Conservation (phyloP, 371 early-diverging fungal genomes). For the Quaeritorhiza haematococci region DNA sequence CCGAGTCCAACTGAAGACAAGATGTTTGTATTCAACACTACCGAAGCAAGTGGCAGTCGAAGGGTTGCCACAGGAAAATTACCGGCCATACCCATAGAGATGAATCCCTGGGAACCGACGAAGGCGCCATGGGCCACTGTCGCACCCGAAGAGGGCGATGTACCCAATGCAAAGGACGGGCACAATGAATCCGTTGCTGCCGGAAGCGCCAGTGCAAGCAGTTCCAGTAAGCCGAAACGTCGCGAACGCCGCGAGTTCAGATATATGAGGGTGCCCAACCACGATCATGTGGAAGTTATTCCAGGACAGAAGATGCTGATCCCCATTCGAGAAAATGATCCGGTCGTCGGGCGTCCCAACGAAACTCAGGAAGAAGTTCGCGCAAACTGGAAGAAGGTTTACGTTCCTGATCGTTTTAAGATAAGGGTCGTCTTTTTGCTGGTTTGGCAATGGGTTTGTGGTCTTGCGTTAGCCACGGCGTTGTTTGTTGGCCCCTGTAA, state of each 20-base stretch:
- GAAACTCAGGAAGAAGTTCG: constrained; percentile 40
- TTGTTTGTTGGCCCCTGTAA: constrained; percentile 16
- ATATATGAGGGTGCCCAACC: constrained; percentile 45
- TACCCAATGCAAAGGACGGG: neutral
- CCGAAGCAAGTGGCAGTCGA: neutral
- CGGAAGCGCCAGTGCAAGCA: neutral
- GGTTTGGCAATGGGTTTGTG: constrained; percentile 29
- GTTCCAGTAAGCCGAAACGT: neutral
- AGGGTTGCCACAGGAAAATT: too few relatives aligned
- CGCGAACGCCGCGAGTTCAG: constrained; percentile 12
- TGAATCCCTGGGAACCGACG: too few relatives aligned
- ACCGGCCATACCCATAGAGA: too few relatives aligned
- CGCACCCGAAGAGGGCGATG: neutral
- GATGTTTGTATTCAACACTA: too few relatives aligned
- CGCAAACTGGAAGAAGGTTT: constrained; percentile 43
- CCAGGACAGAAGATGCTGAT: constrained; percentile 37
- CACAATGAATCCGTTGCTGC: neutral
- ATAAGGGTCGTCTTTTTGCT: constrained; percentile 15
- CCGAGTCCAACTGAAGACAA: too few relatives aligned
- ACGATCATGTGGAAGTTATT: constrained; percentile 41
- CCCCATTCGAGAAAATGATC: constrained; percentile 29
- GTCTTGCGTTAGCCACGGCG: constrained; percentile 8
- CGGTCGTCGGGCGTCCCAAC: constrained; percentile 32
- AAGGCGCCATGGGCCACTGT: neutral
- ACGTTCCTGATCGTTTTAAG: constrained; percentile 29